Evolutionary conservation across 176 grass and related monocot species (phyloP).

Genomic region (Cenchrus fungigraminus): DNA sequence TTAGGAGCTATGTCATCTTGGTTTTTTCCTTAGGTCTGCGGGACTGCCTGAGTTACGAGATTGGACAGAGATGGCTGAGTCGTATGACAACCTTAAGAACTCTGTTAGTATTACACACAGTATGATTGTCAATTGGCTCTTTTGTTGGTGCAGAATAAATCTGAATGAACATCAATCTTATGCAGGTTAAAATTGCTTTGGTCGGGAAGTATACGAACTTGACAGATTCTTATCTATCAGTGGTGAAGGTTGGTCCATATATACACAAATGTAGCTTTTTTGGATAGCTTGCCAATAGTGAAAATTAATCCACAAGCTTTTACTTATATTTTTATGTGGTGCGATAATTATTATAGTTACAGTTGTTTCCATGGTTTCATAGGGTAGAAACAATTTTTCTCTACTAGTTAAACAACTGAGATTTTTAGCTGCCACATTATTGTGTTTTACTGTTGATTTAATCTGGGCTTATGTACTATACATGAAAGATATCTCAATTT

Average conservation of each 20-base stretch:
- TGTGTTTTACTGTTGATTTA: not conserved
- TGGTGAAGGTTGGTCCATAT: constrained; percentile 69
- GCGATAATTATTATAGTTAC: not conserved
- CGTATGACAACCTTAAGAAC: constrained; percentile 79
- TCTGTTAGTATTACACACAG: constrained; percentile 62
- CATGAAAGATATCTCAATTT: constrained; percentile 30
- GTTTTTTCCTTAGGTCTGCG: constrained; percentile 61
- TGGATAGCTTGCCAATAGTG: constrained; percentile 11
- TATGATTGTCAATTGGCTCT: constrained; percentile 11
- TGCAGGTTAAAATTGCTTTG: constrained; percentile 99
- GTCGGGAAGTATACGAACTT: constrained; percentile 96
- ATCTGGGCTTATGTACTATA: constrained; percentile 4
- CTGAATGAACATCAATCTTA: constrained; percentile 18
- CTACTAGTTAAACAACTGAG: constrained; percentile 16
- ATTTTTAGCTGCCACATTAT: constrained; percentile 1
- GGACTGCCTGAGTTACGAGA: constrained; percentile 67
- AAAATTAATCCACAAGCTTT: constrained; percentile 7
- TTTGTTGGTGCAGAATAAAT: constrained; percentile 8
- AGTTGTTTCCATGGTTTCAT: constrained; percentile 9
- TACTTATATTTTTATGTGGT: constrained; percentile 4
- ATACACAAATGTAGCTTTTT: not conserved
- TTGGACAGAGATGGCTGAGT: constrained; percentile 90
- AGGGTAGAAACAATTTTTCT: constrained; percentile 17
- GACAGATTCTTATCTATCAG: constrained; percentile 95
- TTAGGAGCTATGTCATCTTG: not conserved